These are phyloP conservation scores for Gliomastix tumulicola DNA, from an alignment of 2,329 filamentous ascomycete genomes.

Conservation along the genomic window DNA sequence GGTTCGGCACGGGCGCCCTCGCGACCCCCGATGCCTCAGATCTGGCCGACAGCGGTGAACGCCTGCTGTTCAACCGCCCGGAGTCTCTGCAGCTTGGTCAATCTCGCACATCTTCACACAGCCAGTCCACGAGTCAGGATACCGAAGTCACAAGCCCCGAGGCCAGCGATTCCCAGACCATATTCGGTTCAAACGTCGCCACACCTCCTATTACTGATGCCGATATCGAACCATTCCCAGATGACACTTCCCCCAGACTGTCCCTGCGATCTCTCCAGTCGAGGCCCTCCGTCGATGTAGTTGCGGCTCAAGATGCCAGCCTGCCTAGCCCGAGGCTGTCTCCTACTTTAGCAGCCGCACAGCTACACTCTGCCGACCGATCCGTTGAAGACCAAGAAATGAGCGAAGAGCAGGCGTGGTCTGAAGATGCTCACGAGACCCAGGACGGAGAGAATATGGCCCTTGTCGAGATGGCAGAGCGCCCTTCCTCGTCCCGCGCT, in stretches of 20 bases:
- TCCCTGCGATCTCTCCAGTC: slow-evolving; percentile 33
- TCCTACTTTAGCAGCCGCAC: slow-evolving; percentile 73
- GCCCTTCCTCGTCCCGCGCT: too few species aligned
- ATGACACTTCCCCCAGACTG: slow-evolving; percentile 36
- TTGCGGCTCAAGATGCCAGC: slow-evolving; percentile 78
- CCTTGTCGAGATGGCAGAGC: slow-evolving; percentile 10
- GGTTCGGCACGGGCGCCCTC: slow-evolving; percentile 33
- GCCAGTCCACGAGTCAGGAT: not conserved
- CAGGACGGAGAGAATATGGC: slow-evolving; percentile 18
- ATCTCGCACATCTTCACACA: not conserved
- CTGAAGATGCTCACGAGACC: slow-evolving; percentile 33
- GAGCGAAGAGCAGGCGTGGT: slow-evolving; percentile 21
- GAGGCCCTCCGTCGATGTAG: slow-evolving; percentile 55
- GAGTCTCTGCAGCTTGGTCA: slow-evolving; percentile 17
- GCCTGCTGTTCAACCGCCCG: too few species aligned
- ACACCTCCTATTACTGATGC: slow-evolving; percentile 72
- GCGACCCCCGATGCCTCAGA: slow-evolving; percentile 55
- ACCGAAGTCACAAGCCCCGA: slow-evolving; percentile 45
- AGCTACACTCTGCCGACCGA: slow-evolving; percentile 39
- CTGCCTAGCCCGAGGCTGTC: slow-evolving; percentile 92
- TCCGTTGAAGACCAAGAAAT: slow-evolving; percentile 27
- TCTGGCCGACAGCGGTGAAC: slow-evolving; percentile 15
- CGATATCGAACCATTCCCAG: slow-evolving; percentile 21
- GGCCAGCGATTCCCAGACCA: slow-evolving; percentile 48
- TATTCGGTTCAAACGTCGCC: slow-evolving; percentile 58